phyloP scores from a whole-genome alignment of 441 rosid genomes.

The Mallotus japonicus region DNA sequence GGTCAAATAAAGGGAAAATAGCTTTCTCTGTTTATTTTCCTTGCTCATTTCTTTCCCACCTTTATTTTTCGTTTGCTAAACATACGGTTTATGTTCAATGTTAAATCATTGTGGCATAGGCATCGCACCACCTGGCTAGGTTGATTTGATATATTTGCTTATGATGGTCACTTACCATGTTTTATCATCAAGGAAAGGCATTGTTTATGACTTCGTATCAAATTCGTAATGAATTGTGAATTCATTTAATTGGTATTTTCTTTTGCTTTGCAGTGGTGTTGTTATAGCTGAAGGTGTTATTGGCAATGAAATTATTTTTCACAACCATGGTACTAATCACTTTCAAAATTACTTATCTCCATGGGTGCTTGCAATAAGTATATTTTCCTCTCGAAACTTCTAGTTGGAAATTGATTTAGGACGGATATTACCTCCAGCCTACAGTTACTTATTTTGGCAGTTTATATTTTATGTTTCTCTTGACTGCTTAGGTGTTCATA shows the following conservation, averaged over 20 bases:
- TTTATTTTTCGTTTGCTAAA: no score
- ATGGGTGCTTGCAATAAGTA: background rate
- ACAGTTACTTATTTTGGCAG: background rate
- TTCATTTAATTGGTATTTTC: background rate
- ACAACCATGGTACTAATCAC: constrained; percentile 47
- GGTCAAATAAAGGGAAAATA: no score
- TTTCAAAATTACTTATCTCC: constrained; percentile 1
- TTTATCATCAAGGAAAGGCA: no score
- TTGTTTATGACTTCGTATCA: no score
- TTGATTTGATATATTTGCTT: no score
- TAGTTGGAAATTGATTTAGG: background rate
- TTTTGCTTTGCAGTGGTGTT: constrained; percentile 72
- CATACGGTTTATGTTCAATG: no score
- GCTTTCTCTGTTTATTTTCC: no score
- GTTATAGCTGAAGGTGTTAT: constrained; percentile 86
- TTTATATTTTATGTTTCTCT: background rate
- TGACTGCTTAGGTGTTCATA: background rate
- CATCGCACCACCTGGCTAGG: no score
- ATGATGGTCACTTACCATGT: no score
- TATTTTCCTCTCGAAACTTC: background rate
- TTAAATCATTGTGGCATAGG: no score
- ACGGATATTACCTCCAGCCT: background rate
- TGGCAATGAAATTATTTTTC: constrained; percentile 37
- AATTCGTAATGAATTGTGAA: background rate
- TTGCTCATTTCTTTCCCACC: no score